A percentile compares a stretch with the other conserved stretches of the same genome.
Evolutionary conservation across 164 flowering plant species (phyloP).

Genomic region (Magnolia kwangsiensis): DNA sequence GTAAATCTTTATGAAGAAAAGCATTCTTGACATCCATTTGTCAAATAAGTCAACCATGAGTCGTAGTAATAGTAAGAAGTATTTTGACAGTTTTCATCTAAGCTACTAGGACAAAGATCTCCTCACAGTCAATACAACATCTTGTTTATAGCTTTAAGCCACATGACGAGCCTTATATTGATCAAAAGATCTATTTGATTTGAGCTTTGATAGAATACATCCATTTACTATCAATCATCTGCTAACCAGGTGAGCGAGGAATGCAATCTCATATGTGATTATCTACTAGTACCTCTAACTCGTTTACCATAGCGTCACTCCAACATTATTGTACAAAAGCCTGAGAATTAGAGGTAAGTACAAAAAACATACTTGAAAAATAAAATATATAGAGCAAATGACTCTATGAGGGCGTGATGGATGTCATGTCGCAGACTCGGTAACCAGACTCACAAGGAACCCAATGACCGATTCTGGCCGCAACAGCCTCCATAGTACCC

Average conservation of each 20-base stretch:
- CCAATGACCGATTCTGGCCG: no score
- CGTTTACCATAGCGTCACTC: not conserved
- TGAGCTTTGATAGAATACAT: not conserved
- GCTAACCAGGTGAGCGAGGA: not conserved
- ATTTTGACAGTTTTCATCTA: not conserved
- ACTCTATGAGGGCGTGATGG: not conserved
- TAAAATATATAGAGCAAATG: not conserved
- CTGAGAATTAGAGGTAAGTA: not conserved
- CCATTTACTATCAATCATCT: no score
- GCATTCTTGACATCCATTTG: no score
- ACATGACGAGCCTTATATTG: not conserved
- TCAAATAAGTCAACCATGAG: no score
- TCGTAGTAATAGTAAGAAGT: not conserved
- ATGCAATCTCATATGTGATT: not conserved
- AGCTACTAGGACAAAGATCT: not conserved
- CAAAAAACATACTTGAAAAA: not conserved
- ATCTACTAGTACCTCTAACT: not conserved
- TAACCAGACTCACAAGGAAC: no score
- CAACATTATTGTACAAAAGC: not conserved
- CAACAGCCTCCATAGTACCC: no score
- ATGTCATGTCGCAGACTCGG: no score
- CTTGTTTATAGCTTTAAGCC: not conserved
- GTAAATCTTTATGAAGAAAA: not conserved
- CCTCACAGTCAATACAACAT: not conserved
- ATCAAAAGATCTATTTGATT: not conserved